Evolutionary conservation across 257 asterid species (phyloP).

Genomic region (Mentha longifolia): DNA sequence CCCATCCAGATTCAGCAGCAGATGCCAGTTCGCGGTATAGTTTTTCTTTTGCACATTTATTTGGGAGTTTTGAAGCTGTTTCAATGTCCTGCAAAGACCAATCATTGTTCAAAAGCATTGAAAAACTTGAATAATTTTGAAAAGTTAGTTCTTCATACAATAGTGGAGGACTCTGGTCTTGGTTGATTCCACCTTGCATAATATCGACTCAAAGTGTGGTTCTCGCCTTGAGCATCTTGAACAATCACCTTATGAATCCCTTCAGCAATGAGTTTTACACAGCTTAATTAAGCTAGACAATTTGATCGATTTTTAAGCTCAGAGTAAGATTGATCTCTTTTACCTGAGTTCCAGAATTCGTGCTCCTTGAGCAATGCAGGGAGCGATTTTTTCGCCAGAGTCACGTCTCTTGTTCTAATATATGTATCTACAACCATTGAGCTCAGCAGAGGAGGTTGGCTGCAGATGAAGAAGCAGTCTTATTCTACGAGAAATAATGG

Average conservation of each 20-base stretch:
- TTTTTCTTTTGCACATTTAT: conserved; percentile 47
- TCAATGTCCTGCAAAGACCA: conserved; percentile 58
- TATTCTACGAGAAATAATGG: not conserved
- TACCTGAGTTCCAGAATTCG: conserved; percentile 87
- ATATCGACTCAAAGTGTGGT: conserved; percentile 67
- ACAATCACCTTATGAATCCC: conserved; percentile 78
- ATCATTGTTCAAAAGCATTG: not conserved
- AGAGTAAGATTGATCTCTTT: not conserved
- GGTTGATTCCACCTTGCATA: conserved; percentile 92
- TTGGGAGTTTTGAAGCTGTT: conserved; percentile 71
- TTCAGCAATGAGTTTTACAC: conserved; percentile 30
- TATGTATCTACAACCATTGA: conserved; percentile 78
- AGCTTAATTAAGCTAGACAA: not conserved
- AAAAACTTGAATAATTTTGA: not conserved
- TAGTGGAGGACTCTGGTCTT: conserved; percentile 87
- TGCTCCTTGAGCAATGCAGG: conserved; percentile 81
- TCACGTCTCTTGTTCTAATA: conserved; percentile 59
- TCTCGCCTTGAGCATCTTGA: conserved; percentile 63
- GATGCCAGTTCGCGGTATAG: conserved; percentile 85
- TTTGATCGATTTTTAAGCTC: not conserved
- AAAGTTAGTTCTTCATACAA: conserved; percentile 42
- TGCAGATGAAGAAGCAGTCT: conserved; percentile 35
- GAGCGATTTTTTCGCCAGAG: conserved; percentile 59
- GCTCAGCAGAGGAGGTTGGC: conserved; percentile 90
- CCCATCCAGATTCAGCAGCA: conserved; percentile 98